Conservation (phyloP, 495 filamentous ascomycete species). For the Penicillium egyptiacum region DNA sequence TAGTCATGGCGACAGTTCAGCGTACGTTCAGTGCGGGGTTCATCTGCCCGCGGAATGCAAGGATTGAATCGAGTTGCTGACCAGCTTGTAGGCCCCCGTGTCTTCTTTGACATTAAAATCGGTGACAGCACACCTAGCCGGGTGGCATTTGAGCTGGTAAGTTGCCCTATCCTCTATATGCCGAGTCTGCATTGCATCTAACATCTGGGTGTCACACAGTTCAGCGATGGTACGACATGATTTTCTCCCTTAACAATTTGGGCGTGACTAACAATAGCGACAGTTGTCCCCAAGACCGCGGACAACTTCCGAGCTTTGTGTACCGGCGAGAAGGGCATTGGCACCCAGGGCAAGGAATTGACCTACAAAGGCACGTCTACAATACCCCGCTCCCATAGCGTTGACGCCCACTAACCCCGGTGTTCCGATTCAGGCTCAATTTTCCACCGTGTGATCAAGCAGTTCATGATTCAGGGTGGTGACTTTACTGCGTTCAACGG, state of each 20-base stretch:
- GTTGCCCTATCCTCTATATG: slow-evolving; percentile 23
- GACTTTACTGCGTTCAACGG: slow-evolving; percentile 97
- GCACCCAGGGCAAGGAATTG: slow-evolving; percentile 80
- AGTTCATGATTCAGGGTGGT: slow-evolving; percentile 99
- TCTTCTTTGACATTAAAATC: slow-evolving; percentile 89
- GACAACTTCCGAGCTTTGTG: slow-evolving; percentile 95
- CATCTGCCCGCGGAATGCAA: slow-evolving; percentile 17
- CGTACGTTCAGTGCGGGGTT: slow-evolving; percentile 42
- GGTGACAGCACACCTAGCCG: slow-evolving; percentile 69
- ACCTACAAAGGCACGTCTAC: slow-evolving; percentile 55
- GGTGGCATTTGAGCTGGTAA: slow-evolving; percentile 76
- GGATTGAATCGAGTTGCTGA: slow-evolving; percentile 21
- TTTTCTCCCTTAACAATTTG: slow-evolving; percentile 1
- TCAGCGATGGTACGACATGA: slow-evolving; percentile 63
- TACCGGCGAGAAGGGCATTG: slow-evolving; percentile 88
- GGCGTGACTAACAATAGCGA: slow-evolving; percentile 22
- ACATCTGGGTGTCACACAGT: slow-evolving; percentile 46
- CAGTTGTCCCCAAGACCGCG: slow-evolving; percentile 86
- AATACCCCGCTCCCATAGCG: slow-evolving; percentile 10
- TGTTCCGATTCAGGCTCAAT: slow-evolving; percentile 54
- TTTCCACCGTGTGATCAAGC: slow-evolving; percentile 98
- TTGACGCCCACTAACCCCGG: slow-evolving; percentile 10
- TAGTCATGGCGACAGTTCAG: slow-evolving; percentile 40
- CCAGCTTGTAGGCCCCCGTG: slow-evolving; percentile 53
- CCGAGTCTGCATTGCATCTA: slow-evolving; percentile 19